Conservation (phyloP, 2,329 filamentous ascomycete species). For the Fusarium coicis region DNA sequence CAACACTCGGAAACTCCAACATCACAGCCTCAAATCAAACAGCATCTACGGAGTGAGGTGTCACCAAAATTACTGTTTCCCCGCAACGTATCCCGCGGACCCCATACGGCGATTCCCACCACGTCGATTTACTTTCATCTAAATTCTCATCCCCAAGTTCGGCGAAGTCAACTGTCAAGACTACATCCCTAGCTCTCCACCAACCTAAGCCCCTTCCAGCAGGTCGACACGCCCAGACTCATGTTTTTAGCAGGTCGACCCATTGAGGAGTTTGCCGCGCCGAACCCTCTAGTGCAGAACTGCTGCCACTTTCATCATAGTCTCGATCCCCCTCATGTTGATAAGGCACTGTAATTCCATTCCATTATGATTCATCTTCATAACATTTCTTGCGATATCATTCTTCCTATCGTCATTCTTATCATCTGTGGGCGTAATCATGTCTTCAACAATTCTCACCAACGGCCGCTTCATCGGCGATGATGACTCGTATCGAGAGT, state of each 20-base stretch:
- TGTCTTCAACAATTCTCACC: background rate
- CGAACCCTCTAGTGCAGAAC: background rate
- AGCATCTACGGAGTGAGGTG: too few relatives aligned
- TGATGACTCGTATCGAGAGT: background rate
- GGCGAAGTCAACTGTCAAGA: background rate
- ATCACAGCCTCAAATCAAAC: background rate
- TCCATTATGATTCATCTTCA: background rate
- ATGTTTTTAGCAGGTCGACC: background rate
- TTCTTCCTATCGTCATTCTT: accelerated
- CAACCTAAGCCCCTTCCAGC: accelerated
- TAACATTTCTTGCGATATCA: accelerated
- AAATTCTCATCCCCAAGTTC: background rate
- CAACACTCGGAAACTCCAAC: accelerated
- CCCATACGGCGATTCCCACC: background rate
- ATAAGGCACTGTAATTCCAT: background rate
- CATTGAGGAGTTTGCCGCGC: background rate
- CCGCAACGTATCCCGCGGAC: background rate
- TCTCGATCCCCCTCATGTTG: background rate
- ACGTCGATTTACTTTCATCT: background rate
- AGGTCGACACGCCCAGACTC: background rate
- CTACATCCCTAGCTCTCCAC: background rate
- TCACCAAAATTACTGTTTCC: background rate
- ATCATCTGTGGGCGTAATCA: background rate
- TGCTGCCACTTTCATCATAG: background rate
- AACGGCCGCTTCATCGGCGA: background rate